phyloP scores from a whole-genome alignment of 2,329 filamentous ascomycete species.

The Penicillium sp. region DNA sequence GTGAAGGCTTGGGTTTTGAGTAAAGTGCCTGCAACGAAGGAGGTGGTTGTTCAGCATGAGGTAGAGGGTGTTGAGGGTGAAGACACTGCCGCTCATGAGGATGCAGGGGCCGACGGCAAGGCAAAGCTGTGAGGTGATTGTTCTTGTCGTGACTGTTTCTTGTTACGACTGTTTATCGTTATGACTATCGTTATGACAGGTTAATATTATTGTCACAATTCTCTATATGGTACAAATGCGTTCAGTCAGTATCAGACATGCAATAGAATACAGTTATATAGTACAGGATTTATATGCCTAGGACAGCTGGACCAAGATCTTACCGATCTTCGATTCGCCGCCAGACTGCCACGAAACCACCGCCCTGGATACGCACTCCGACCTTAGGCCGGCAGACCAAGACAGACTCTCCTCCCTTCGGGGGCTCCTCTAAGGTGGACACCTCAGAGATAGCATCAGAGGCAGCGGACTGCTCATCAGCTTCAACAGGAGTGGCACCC shows the following conservation, averaged over 20 bases:
- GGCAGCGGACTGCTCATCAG: constrained; percentile 8
- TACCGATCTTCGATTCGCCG: constrained; percentile 38
- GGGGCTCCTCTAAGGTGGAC: constrained; percentile 8
- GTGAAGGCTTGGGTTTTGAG: constrained; percentile 63
- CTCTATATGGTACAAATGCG: constrained; percentile 5
- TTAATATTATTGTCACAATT: background rate
- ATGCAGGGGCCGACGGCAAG: background rate
- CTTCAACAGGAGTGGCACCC: constrained; percentile 8
- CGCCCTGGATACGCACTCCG: constrained; percentile 45
- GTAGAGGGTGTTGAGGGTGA: background rate
- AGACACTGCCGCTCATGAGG: background rate
- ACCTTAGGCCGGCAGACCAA: constrained; percentile 55
- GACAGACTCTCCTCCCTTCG: constrained; percentile 33
- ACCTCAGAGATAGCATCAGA: constrained; percentile 5
- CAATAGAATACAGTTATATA: constrained; percentile 10
- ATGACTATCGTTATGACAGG: background rate
- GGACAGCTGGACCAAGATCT: constrained; percentile 4
- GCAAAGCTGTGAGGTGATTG: constrained; percentile 7
- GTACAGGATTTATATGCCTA: constrained; percentile 5
- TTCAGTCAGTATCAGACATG: constrained; percentile 3
- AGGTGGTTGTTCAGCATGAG: background rate
- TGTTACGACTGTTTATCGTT: background rate
- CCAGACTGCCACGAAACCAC: constrained; percentile 53
- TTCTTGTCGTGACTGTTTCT: background rate
- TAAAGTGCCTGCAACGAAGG: constrained; percentile 2